Evolutionary conservation across 306 rosid genomes (phyloP), one percentile per base, ranked within the genome.

Genomic region (Quercus engelmannii): DNA sequence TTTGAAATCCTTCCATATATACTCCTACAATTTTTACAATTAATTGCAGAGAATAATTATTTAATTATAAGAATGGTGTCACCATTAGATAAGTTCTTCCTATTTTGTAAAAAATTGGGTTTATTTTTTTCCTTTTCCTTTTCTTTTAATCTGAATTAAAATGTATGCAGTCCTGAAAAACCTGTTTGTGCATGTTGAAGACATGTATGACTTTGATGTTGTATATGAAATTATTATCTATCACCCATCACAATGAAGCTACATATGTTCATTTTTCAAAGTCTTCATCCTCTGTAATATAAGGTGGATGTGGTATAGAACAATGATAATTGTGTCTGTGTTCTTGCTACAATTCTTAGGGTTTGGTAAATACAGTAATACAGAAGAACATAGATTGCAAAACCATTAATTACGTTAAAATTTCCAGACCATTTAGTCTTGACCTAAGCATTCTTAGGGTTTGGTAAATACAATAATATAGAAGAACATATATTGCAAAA

Each of bases 361-460:
- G 35, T 63, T n/a, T 25, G 68, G 41, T 28, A 26, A 13, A 63
- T 63, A 14, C 69, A 28, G n/a, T 28, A 63, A 25, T 17, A 1
- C 28, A 38, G 46, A 38, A 28, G 35, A 13, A 5, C 38, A 6
- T 5, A 63, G 28, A 17, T 63, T 5, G 41, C 51, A 35, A 35
- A 7, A 68, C 8, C 4, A 1, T 35, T 35, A 33, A n/a, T 68
- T 64, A 35, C 17, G 6, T 35, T 19, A 19, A 35, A 35, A 9
- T 8, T 8, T 41, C 14, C 51, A 4, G 19, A 68, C 28, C 14
- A 4, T 68, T 68, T 35, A 68, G 69, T 38, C 73, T 81, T 82
- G 74, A 81, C 80, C 73, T 74, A 77, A 77, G 77, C 63, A 23
- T 58, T 20, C 72, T 77, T 63, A 63, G 69, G 69, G 38, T 63